Evolutionary conservation across 2,329 filamentous ascomycete species (phyloP).

Genomic region (Pseudogymnoascus sp.): DNA sequence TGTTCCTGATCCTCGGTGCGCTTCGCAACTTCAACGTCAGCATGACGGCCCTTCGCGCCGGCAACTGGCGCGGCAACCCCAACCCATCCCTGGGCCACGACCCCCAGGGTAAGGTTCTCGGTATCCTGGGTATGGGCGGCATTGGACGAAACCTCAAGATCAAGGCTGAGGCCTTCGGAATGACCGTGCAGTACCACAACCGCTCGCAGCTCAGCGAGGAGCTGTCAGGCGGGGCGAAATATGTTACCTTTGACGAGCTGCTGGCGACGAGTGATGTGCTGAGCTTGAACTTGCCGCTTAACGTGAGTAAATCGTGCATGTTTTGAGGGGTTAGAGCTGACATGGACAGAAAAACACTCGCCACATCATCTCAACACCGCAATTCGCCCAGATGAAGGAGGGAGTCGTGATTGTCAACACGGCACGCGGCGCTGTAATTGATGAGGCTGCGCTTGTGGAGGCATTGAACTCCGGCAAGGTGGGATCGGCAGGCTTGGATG

Average conservation of each 20-base stretch:
- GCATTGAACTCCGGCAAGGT: slow-evolving; percentile 65
- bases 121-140: slow-evolving; percentile 79
- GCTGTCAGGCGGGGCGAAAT: slow-evolving; percentile 48
- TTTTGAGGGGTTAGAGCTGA: background rate
- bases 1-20: slow-evolving; percentile 75
- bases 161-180: slow-evolving; percentile 68
- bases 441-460: slow-evolving; percentile 69
- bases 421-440: slow-evolving; percentile 72
- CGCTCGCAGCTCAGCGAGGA: slow-evolving; percentile 51
- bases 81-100: slow-evolving; percentile 60
- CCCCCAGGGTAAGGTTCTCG: slow-evolving; percentile 68
- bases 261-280: slow-evolving; percentile 64
- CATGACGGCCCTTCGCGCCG: slow-evolving; percentile 57
- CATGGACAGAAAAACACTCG: slow-evolving; percentile 47
- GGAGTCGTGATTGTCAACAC: slow-evolving; percentile 76
- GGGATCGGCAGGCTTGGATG: slow-evolving; percentile 64
- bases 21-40: slow-evolving; percentile 62
- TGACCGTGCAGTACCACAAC: slow-evolving; percentile 70
- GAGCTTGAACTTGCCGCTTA: slow-evolving; percentile 72
- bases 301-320: slow-evolving; percentile 45
- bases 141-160: slow-evolving; percentile 70
- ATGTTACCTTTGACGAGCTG: slow-evolving; percentile 66
- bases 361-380: slow-evolving; percentile 62
- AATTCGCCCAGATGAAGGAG: slow-evolving; percentile 71
- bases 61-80: slow-evolving; percentile 56